Conservation (phyloP, 352 stramenopile genomes). For the Halophytophthora polymorphica region DNA sequence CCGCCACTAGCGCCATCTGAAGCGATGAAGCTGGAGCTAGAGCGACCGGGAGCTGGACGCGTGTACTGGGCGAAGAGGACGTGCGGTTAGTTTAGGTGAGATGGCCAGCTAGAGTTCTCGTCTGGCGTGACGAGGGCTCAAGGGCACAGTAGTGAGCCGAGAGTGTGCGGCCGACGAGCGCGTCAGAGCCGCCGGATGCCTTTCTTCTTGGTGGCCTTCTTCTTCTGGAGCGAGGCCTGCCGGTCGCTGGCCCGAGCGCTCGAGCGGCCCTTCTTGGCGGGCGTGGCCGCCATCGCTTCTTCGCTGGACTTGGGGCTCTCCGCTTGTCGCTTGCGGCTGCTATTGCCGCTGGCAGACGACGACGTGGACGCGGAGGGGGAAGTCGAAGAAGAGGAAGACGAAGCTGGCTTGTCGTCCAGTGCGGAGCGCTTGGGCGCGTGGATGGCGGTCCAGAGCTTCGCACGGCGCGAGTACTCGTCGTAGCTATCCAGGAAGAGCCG, state of each 20-base stretch:
- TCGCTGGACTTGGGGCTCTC: constrained; percentile 13
- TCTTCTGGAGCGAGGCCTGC: constrained; percentile 50
- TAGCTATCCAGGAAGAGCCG: constrained; percentile 99
- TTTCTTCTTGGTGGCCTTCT: constrained; percentile 71
- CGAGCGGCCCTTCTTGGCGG: constrained; percentile 46
- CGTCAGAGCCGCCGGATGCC: constrained; percentile 58
- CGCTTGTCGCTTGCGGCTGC: constrained; percentile 19
- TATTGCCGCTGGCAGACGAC: background rate
- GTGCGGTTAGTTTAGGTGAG: too few species aligned
- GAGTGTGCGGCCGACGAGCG: background rate
- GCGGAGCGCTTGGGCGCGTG: constrained; percentile 71
- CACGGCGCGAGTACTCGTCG: constrained; percentile 93
- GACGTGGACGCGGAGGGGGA: constrained; percentile 1
- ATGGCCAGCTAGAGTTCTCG: too few species aligned
- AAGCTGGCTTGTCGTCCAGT: constrained; percentile 13
- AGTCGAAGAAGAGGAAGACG: too few species aligned
- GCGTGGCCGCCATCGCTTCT: constrained; percentile 11
- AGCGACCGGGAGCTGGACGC: too few species aligned
- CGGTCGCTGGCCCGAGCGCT: constrained; percentile 22
- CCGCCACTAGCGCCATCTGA: background rate
- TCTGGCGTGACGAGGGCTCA: too few species aligned
- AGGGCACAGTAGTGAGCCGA: constrained; percentile 3
- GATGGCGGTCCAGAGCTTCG: constrained; percentile 88
- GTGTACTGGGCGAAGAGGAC: too few species aligned
- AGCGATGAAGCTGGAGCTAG: too few species aligned